Conservation (phyloP, 345 rosid genomes). For the Pseudoturritis turrita region DNA sequence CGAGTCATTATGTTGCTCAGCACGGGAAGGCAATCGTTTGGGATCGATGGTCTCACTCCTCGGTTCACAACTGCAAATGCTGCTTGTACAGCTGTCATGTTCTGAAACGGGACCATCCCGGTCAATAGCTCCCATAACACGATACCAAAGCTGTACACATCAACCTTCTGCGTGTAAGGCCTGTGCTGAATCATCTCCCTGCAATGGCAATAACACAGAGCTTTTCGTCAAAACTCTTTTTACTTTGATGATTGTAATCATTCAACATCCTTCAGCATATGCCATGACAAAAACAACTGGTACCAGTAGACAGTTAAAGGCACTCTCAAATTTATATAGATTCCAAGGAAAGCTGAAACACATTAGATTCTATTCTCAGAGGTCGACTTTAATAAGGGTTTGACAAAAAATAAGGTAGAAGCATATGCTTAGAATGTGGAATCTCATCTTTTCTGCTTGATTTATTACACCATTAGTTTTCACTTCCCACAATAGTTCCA, state of each 20-base stretch:
- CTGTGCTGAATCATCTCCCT: constrained; percentile 45
- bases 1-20: constrained; percentile 44
- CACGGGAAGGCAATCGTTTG: constrained; percentile 43
- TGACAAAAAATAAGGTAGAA: not conserved
- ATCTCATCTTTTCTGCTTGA: constrained; percentile 1
- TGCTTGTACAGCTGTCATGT: constrained; percentile 57
- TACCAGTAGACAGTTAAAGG: not conserved
- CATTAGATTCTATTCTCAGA: not conserved
- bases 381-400: not conserved
- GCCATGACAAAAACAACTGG: not conserved
- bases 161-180: constrained; percentile 42
- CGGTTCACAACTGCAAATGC: constrained; percentile 54
- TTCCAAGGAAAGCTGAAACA: not conserved
- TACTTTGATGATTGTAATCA: not conserved
- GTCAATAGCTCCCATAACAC: constrained; percentile 47
- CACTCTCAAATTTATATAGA: not conserved
- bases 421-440: constrained; percentile 8
- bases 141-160: constrained; percentile 45
- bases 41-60: constrained; percentile 50
- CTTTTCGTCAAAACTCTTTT: not conserved
- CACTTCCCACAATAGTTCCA: not conserved
- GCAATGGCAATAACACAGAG: not conserved
- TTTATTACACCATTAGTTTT: not conserved
- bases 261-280: not conserved
- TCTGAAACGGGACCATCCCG: constrained; percentile 47